Base-by-base conservation (phyloP, 768 basidiomycete species). In the Russula sp. region DNA sequence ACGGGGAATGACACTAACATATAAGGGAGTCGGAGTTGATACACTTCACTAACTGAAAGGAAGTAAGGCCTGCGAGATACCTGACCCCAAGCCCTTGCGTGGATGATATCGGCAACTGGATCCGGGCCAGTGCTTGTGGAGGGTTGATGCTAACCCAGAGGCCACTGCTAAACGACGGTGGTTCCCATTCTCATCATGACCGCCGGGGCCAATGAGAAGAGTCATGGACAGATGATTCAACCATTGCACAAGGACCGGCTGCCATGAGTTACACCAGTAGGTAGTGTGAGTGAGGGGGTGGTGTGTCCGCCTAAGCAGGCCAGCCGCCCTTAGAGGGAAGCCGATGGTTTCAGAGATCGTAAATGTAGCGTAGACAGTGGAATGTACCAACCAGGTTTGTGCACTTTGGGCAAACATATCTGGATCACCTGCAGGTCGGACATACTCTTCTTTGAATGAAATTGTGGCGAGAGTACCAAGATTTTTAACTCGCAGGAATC, bases 401-500 rank as follows among this genome's bases (percentile, higher is more conserved):
- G 5, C 29, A 7, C 14, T 29, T 25, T 14, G 47, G 16, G 13
- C 0, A 48, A 25, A 29, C 25, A 32, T 25, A 14, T 48, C 29
- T 25, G 3, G 7, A 25, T 32, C 25, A 7, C 11, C 29, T 3
- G 29, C 29, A 25, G 2, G 47, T 48, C 16, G 25, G 8, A 16
- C 29, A 2, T 25, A 7, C 47, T 18, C 25, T 48, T 48, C 47
- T 16, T 14, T 4, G 16, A 25, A 48, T 14, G 3, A 7, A 29
- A 48, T 6, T 14, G 7, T 7, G 7, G 90, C 92, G 61, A 89
- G 82, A 65, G 47, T 32, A 48, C 7, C 91, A 70, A 25, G 3
- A 32, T 16, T 32, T 18, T 7, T 16, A 13, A 48, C 7, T 48
- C 25, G 25, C 3, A 7, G 29, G 47, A 13, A 14, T 48, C 16